phyloP scores from a whole-genome alignment of 2,329 filamentous ascomycete species.

The Penicillium sp. region DNA sequence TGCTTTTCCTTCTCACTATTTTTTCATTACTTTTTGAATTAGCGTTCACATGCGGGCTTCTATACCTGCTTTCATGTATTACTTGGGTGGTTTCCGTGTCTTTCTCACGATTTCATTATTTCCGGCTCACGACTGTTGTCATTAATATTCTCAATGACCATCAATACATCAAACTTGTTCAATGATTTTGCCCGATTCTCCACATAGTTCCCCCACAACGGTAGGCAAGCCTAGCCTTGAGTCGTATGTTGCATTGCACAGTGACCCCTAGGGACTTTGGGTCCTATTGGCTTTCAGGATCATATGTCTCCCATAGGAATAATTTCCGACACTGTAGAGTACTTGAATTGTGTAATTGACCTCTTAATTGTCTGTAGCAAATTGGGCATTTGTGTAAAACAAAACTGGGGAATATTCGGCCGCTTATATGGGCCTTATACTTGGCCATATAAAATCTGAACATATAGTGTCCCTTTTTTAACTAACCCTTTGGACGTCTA shows the following conservation, averaged over 20 bases:
- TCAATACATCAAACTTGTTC: neutral
- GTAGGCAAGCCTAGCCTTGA: neutral
- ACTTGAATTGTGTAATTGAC: neutral
- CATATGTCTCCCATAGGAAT: neutral
- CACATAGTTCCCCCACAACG: neutral
- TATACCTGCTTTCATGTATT: conserved; percentile 7
- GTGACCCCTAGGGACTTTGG: neutral
- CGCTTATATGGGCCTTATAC: neutral
- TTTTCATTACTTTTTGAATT: neutral
- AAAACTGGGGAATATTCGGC: neutral
- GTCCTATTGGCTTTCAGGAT: neutral
- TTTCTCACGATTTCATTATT: neutral
- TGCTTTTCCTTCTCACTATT: neutral
- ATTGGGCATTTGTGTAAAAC: neutral
- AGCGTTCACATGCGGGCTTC: conserved; percentile 2
- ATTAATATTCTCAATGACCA: conserved; percentile 2
- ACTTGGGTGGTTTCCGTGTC: neutral
- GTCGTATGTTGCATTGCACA: neutral
- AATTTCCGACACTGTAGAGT: too few species aligned
- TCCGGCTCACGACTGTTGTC: neutral
- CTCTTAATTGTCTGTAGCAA: neutral
- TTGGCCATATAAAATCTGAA: neutral
- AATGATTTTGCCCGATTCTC: neutral
- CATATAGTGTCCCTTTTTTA: neutral
- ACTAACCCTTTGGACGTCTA: neutral